Base-by-base conservation (phyloP, 2,329 filamentous ascomycete species). In the Fusarium mexicanum region DNA sequence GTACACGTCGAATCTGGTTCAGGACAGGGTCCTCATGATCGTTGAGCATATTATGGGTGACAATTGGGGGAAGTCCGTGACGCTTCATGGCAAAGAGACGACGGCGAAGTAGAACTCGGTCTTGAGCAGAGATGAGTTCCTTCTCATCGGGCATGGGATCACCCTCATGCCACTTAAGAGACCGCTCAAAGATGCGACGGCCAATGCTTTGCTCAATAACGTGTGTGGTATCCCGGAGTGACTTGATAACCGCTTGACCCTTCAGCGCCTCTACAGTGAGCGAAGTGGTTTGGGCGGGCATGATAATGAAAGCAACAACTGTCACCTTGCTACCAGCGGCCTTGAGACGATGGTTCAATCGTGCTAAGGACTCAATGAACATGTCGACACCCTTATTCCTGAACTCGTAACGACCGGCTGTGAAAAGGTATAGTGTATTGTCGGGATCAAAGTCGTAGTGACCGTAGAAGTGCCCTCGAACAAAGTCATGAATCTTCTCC, bases 331-430 rank as follows among this genome's bases (percentile, higher is more conserved):
- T 97, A 55, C 94, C 94, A 13, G 91, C 85, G 59, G 85, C 85
- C 89, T 98, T 98, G 80, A 99, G 90, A 44, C 93, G 91, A 86
- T 98, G 95, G 85, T 99, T 99, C 79, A 99, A 86, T 48, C 96
- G 93, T 35, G 96, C 96, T 72, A 99, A 86, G 8, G 95, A 96
- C 84, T 99, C 96, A 77, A 99, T 97, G 84, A 98, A 99, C 96
- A 99, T 98, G 84, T 99, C 96, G 16, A 98, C 96, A 80, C 96
- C 96, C 85, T 99, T 99, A 81, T 99, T 99, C 74, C 96, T 89
- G 88, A 96, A 99, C 84, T 99, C 96, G 80, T 99, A 99, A 72
- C 96, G 93, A 69, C 96, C 96, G 12, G 96, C 93, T 8, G 95
- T 99, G 87, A 99, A 99, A 85, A 98, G 93, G 85, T 98, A 99